A percentile compares a stretch with the other conserved stretches of the same genome.
Evolutionary conservation across 345 rosid genomes (phyloP).

Genomic region (Eucalyptus paniculata): DNA sequence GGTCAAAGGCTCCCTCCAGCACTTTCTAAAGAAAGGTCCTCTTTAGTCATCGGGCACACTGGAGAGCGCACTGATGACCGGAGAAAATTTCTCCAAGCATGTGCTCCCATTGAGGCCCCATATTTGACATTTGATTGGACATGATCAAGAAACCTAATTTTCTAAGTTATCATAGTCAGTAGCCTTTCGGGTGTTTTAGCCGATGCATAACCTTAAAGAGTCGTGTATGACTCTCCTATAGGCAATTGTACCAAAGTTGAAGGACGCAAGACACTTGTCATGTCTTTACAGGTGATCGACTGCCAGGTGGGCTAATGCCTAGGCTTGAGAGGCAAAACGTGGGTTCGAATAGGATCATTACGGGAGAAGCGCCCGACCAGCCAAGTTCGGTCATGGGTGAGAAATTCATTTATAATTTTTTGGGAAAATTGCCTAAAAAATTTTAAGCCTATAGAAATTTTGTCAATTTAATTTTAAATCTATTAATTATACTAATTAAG

Average conservation of each 20-base stretch:
- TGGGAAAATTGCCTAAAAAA: no score
- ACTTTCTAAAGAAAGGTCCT: neutral
- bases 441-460: accelerated
- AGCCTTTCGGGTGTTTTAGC: neutral
- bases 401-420: neutral
- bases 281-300: neutral
- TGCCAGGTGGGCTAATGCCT: neutral
- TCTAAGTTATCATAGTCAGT: neutral
- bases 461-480: accelerated
- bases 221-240: neutral
- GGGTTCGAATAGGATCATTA: neutral
- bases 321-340: neutral
- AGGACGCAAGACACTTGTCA: neutral
- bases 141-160: neutral
- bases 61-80: neutral
- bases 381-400: neutral
- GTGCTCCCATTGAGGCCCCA: neutral
- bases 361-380: neutral
- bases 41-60: neutral
- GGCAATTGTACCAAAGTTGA: neutral
- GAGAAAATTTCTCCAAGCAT: neutral
- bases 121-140: neutral
- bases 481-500: accelerated
- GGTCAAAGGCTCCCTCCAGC: neutral
- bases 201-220: neutral